phyloP scores from a whole-genome alignment of 2,329 filamentous ascomycete species.

The Myriosclerotinia duriaeana region DNA sequence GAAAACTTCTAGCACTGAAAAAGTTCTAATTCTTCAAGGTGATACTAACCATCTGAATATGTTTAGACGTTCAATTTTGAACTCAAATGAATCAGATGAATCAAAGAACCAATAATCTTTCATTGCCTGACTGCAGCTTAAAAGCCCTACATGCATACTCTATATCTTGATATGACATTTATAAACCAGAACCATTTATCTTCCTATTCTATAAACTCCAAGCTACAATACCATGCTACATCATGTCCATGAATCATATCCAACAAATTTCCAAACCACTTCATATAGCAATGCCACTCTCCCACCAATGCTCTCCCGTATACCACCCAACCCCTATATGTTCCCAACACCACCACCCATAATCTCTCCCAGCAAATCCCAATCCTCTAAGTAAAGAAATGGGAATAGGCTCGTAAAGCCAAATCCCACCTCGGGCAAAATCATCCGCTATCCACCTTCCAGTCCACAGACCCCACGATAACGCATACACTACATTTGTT shows the following conservation, averaged over 20 bases:
- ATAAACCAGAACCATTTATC: background rate
- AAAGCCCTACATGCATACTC: background rate
- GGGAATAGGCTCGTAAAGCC: constrained; percentile 80
- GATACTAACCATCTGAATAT: too few species aligned
- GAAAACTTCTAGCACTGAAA: background rate
- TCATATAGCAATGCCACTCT: constrained; percentile 31
- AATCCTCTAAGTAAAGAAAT: constrained; percentile 67
- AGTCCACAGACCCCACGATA: constrained; percentile 68
- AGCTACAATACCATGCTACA: background rate
- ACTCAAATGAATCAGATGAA: background rate
- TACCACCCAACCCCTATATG: constrained; percentile 54
- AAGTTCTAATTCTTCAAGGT: background rate
- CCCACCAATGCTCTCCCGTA: constrained; percentile 63
- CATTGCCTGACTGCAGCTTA: background rate
- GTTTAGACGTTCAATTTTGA: too few species aligned
- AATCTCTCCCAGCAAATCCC: constrained; percentile 60
- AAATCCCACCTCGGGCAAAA: constrained; percentile 70
- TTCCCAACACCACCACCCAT: constrained; percentile 68
- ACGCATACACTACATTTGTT: constrained; percentile 61
- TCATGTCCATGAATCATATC: background rate
- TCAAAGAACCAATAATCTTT: background rate
- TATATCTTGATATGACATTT: background rate
- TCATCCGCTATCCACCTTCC: constrained; percentile 70
- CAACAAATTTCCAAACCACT: background rate
- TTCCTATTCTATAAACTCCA: background rate